A percentile compares a stretch with the other conserved stretches of the same genome.
Evolutionary conservation across 768 basidiomycete genomes (phyloP).

Genomic region (Cystofilobasidium macerans): DNA sequence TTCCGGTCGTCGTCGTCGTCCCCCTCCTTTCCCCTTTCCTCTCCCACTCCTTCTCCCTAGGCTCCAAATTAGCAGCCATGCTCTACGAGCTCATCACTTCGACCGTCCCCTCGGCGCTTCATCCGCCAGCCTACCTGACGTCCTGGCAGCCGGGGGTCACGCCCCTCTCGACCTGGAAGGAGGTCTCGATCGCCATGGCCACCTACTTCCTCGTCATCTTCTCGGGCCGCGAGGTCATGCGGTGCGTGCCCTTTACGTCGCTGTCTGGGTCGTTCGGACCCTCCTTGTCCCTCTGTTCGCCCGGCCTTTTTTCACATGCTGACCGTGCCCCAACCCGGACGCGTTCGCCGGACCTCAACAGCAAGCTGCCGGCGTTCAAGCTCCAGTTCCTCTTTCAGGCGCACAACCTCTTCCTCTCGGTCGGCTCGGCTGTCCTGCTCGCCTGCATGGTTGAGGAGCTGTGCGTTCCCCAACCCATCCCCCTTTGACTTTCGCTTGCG

Average conservation of each 20-base stretch:
- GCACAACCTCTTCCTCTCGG: constrained; percentile 80
- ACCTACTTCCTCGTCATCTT: constrained; percentile 84
- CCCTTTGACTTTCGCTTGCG: neutral
- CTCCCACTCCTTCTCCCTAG: neutral
- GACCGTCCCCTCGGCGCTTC: constrained; percentile 29
- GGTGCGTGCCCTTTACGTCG: constrained; percentile 37
- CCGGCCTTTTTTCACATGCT: neutral
- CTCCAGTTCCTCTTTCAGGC: constrained; percentile 71
- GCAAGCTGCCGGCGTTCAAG: constrained; percentile 40
- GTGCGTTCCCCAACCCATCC: constrained; percentile 30
- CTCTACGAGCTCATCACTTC: constrained; percentile 25
- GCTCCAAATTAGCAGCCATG: neutral
- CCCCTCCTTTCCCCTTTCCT: neutral
- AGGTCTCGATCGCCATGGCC: constrained; percentile 58
- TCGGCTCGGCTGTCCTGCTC: constrained; percentile 72
- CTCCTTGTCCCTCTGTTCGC: neutral
- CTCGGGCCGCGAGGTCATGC: constrained; percentile 72
- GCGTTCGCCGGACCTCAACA: constrained; percentile 23
- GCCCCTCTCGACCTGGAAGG: constrained; percentile 64
- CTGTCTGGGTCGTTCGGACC: neutral
- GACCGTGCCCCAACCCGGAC: neutral
- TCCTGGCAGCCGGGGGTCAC: constrained; percentile 63
- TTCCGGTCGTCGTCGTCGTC: neutral
- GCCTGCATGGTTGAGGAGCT: constrained; percentile 88
- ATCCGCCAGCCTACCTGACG: constrained; percentile 42